Evolutionary conservation across 2,329 filamentous ascomycete species (phyloP).

Genomic region (Gaeumannomyces sp.): DNA sequence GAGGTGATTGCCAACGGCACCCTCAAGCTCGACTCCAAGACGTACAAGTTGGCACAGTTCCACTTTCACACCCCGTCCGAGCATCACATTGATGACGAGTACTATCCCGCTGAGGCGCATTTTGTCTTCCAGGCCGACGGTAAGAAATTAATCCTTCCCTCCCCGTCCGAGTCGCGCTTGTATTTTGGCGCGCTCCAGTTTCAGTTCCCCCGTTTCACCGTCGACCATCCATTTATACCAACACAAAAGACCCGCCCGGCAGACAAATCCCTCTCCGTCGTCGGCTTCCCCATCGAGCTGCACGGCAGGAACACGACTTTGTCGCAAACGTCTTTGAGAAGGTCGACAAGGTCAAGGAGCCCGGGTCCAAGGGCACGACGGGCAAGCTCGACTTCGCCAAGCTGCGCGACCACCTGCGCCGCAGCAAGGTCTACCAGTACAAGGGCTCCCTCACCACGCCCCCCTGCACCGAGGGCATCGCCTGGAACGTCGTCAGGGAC

Average conservation of each 20-base stretch:
- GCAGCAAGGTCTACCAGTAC: conserved; percentile 29
- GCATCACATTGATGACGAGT: conserved; percentile 42
- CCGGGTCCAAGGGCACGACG: conserved; percentile 32
- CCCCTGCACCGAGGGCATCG: conserved; percentile 52
- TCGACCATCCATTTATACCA: not conserved
- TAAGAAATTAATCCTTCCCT: conserved; percentile 11
- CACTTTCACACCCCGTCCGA: conserved; percentile 57
- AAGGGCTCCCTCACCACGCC: conserved; percentile 56
- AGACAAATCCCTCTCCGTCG: conserved; percentile 28
- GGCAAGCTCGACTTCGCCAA: conserved; percentile 36
- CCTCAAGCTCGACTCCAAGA: conserved; percentile 31
- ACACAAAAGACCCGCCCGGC: conserved; percentile 17
- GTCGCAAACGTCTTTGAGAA: conserved; percentile 31
- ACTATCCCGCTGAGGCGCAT: conserved; percentile 34
- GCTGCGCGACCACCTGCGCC: conserved; percentile 7
- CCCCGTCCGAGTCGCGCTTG: not conserved
- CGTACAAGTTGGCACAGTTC: conserved; percentile 45
- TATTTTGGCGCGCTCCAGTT: not conserved
- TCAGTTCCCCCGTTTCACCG: not conserved
- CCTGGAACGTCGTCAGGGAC: conserved; percentile 44
- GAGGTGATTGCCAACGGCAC: conserved; percentile 44
- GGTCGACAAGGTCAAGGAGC: conserved; percentile 30
- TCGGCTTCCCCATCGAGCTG: conserved; percentile 32
- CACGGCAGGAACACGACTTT: conserved; percentile 21
- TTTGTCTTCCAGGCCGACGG: conserved; percentile 32